Base-by-base conservation (phyloP, 2,329 filamentous ascomycete species). In the Ophiocordyceps polyrhachis-furcata region DNA sequence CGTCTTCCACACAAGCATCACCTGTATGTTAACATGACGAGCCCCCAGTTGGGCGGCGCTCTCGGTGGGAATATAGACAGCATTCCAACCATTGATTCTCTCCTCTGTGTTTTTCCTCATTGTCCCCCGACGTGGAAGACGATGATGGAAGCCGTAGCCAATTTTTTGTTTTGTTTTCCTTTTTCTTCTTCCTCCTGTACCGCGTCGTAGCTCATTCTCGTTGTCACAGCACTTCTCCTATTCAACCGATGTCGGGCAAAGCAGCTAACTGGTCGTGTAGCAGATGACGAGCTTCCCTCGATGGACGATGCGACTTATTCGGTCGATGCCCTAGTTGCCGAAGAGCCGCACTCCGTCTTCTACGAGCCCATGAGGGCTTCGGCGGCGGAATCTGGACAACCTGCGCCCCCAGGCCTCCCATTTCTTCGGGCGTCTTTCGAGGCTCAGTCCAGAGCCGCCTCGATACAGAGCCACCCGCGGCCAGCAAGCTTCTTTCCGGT, bases 291-390 rank as follows among this genome's bases (percentile, higher is more conserved):
- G 43, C 59, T 76, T n/a, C 65, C 68, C 47, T 72, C 70, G 12
- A 64, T 79, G 41, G 75, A 79, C 49, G 76, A 79, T 50, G 77
- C 71, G 13, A 70, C 68, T 3, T 67, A 68, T 40, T 78, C 73
- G n/a, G 74, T 84, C 38, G 79, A 83, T 56, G 77, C 77, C 4
- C 62, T 84, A 4, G 79, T 84, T 13, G 74, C 77, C 20, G 80
- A 84, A 54, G 63, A 73, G n/a, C 47, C 52, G 11, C 52, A 50
- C 25, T 49, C 48, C 20, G 42, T 48, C 9, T 46, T 50, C 43
- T 25, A 48, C 44, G 44, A 35, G 49, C 47, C 25, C 9, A 29
- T 23, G 5, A 23, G 23, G 15, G 40, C 21, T 23, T 38, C 40
- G 5, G 43, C 44, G 1, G 38, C 48, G 40, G 49, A 50, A 15